Percentiles rank a stretch among this genome's conserved stretches.
Evolutionary conservation across 805 yeast species (phyloP).

Genomic region (Kodamaea jinghongensis): DNA sequence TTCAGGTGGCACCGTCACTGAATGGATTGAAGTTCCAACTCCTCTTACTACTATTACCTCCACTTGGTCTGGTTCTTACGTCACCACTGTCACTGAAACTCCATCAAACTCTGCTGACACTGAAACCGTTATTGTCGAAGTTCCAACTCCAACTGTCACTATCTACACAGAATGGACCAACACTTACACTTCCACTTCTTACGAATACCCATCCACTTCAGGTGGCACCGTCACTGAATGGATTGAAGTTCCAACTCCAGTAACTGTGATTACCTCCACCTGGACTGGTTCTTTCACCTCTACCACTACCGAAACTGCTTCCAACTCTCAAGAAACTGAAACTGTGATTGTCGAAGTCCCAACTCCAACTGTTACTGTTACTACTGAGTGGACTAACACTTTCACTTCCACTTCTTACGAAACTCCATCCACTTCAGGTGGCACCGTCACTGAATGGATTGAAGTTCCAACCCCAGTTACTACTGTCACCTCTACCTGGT

Average conservation of each 20-base stretch:
- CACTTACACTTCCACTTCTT: constrained; percentile 8
- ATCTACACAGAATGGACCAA: constrained; percentile 9
- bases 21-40: constrained; percentile 13
- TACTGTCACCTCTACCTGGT: constrained; percentile 10
- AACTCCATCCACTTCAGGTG: constrained; percentile 8
- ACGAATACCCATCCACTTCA: constrained; percentile 8
- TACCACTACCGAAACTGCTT: constrained; percentile 4
- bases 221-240: constrained; percentile 12
- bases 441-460: constrained; percentile 13
- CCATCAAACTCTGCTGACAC: constrained; percentile 5
- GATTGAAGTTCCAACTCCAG: constrained; percentile 12
- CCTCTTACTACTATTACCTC: constrained; percentile 9
- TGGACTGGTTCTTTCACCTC: constrained; percentile 5
- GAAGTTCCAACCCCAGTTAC: constrained; percentile 13
- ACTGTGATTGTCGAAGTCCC: constrained; percentile 15
- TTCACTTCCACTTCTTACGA: not conserved
- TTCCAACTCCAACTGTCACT: constrained; percentile 16
- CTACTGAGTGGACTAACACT: no score
- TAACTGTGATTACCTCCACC: not conserved
- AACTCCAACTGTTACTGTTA: constrained; percentile 7
- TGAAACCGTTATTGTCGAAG: constrained; percentile 14
- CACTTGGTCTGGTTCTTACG: constrained; percentile 1
- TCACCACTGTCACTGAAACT: not conserved
- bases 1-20: constrained; percentile 14
- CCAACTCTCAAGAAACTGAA: constrained; percentile 10